Evolutionary conservation across 78 protist genomes (phyloP), one percentile per base, ranked within the genome.

Genomic region (Polysphondylium violaceum): DNA sequence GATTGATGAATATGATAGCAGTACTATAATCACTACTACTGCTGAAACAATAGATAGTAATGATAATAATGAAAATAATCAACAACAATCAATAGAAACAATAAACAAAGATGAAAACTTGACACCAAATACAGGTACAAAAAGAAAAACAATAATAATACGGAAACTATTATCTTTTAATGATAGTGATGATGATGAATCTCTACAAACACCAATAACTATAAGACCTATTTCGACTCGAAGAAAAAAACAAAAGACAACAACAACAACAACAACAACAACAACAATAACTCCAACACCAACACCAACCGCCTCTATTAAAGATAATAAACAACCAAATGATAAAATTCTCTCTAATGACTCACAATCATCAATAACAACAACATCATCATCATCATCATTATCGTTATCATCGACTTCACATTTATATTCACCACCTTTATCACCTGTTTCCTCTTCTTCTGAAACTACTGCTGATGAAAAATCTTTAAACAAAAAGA

Each of bases 91-190:
- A 65, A 21, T 14, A 33, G 19, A 64, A 35, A 19, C 21, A 8
- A 19, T 29, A 38, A 38, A 65, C 19, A 47, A 19, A 7, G 47
- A 38, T 3, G 73, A 38, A 36, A 36, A 38, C 7, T 25, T 36
- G 12, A 38, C 33, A 38, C 35, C 11, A 65, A 25, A 40, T 21
- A 33, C 23, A 14, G n/a, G 51, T n/a, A 36, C 31, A 64, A 64
- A 65, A 9, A 65, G 31, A 65, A 65, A 65, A 38, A 65, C 9
- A 36, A 63, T n/a, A n/a, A n/a, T n/a, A n/a, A n/a, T 7, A 47
- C 11, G 53, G 53, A 47, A 47, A 47, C 11, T n/a, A n/a, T n/a
- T n/a, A n/a, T n/a, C n/a, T n/a, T n/a, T n/a, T n/a, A 11, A 47
- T 47, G 11, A 47, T 47, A 47, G 11, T 47, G 53, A 47, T 47